Base-by-base conservation (phyloP, 805 yeast genomes). In the Limtongia smithiae region DNA sequence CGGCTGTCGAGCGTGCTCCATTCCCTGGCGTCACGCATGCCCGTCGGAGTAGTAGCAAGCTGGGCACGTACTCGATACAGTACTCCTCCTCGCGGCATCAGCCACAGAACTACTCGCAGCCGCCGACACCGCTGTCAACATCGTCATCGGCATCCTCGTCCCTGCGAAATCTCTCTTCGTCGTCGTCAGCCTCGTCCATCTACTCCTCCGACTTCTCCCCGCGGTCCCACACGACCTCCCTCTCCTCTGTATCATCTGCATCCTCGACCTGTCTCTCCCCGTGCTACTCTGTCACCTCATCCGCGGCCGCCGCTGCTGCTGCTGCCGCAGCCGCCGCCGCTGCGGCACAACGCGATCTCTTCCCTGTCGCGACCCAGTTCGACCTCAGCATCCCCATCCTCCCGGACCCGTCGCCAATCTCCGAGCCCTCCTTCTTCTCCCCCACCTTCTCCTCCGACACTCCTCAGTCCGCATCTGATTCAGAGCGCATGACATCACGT, bases 361-460 rank as follows among this genome's bases (percentile, higher is more conserved):
- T 51, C 30, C 54, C 54, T 6, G 44, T 30, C 30, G 40, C 50
- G 5, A 31, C 48, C 21, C 44, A 21, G 25, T 30, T 51, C 30
- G 56, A 51, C 38, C 41, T 45, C 28, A 50, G 47, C 27, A 51
- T 51, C 30, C 56, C 56, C 12, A 48, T 51, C 37, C 41, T 51
- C 7, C 56, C 56, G 17, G 56, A 51, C 32, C 56, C 56, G 12
- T 35, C 56, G 7, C 56, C 56, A 11, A 12, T 51, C 17, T 31
- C 52, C 17, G 56, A 48, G 15, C 56, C 46, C 4, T 20, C 46
- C 8, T 48, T 51, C 21, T 38, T 40, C 28, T 6, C 41, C 6
- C 44, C 21, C 18, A 4, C 15, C 20, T 7, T 27, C 32, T n/a
- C n/a, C n/a, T n/a, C n/a, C n/a, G n/a, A n/a, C n/a, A n/a, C n/a